A percentile compares a stretch with the other conserved stretches of the same genome.
Conservation (phyloP, 2,329 filamentous ascomycete species). For the Hypoxylon sp. region DNA sequence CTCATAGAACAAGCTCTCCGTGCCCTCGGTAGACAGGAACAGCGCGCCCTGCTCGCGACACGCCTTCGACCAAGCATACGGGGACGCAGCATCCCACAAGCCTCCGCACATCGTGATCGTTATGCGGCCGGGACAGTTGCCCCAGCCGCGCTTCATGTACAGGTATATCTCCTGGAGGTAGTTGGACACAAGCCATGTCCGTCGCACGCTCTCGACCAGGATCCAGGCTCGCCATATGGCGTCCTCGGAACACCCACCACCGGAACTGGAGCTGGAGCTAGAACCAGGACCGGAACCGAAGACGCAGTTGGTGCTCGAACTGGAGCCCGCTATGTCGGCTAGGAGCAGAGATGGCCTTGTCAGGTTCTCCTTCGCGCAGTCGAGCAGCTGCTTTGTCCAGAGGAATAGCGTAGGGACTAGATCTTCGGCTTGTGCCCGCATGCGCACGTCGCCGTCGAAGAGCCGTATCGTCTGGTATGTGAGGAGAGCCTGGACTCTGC, state of each 20-base stretch:
- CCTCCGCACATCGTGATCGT: slow-evolving; percentile 49
- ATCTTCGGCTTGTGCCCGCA: slow-evolving; percentile 53
- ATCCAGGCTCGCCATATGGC: slow-evolving; percentile 52
- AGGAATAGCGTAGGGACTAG: slow-evolving; percentile 51
- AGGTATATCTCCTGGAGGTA: slow-evolving; percentile 49
- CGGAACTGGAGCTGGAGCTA: not conserved
- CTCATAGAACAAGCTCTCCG: slow-evolving; percentile 36
- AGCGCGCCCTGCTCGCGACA: slow-evolving; percentile 37
- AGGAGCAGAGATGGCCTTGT: slow-evolving; percentile 35
- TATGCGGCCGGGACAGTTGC: slow-evolving; percentile 51
- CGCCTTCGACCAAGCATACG: slow-evolving; percentile 44
- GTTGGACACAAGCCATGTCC: slow-evolving; percentile 49
- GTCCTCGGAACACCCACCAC: slow-evolving; percentile 11
- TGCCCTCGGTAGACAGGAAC: slow-evolving; percentile 35
- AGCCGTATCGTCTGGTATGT: slow-evolving; percentile 56
- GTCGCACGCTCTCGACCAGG: slow-evolving; percentile 52
- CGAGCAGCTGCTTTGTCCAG: slow-evolving; percentile 48
- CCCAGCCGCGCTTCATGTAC: slow-evolving; percentile 49
- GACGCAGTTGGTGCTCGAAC: not conserved
- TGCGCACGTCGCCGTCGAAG: slow-evolving; percentile 55
- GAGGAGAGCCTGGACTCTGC: slow-evolving; percentile 48
- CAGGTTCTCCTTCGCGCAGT: slow-evolving; percentile 34
- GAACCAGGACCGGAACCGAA: not conserved
- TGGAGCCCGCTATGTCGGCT: slow-evolving; percentile 1
- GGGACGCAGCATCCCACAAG: slow-evolving; percentile 52